Percentiles rank a stretch among this genome's conserved stretches.
phyloP scores from a whole-genome alignment of 1,139 yeast species.

The Blastobotrys capitulatus region DNA sequence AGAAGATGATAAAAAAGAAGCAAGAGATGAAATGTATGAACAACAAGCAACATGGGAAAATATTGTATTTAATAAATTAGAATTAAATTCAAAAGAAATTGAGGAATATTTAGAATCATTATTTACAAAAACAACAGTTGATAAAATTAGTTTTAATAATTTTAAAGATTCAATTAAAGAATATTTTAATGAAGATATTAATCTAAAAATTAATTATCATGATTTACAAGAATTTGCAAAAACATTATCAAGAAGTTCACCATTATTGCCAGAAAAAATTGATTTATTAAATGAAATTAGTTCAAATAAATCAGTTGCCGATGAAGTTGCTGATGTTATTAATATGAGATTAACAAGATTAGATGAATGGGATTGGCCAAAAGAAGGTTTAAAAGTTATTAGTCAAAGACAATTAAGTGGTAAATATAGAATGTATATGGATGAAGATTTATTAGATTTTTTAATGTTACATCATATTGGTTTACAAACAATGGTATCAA shows the following conservation, averaged over 20 bases:
- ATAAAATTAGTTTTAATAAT: conserved; percentile 6
- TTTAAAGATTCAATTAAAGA: conserved; percentile 9
- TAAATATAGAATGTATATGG: conserved; percentile 17
- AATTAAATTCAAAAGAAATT: conserved; percentile 9
- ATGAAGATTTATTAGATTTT: conserved; percentile 18
- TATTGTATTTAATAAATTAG: conserved; percentile 14
- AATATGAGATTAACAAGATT: conserved; percentile 16
- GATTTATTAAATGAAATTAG: conserved; percentile 13
- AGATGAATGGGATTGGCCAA: conserved; percentile 18
- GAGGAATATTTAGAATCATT: conserved; percentile 13
- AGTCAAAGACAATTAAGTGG: conserved; percentile 18
- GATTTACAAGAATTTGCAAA: not conserved
- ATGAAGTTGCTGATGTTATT: conserved; percentile 18
- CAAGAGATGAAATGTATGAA: conserved; percentile 13
- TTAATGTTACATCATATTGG: conserved; percentile 17
- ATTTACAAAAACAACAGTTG: conserved; percentile 8
- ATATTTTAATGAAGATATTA: not conserved
- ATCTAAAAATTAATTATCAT: not conserved
- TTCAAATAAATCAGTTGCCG: conserved; percentile 10
- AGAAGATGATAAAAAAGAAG: conserved; percentile 2
- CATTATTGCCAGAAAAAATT: not conserved
- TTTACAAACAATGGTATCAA: conserved; percentile 9
- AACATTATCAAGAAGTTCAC: not conserved
- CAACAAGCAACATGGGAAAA: conserved; percentile 16
- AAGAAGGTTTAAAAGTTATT: conserved; percentile 11